Conservation (phyloP, 1,284 basidiomycete species). For the Heterobasidion parviporum region DNA sequence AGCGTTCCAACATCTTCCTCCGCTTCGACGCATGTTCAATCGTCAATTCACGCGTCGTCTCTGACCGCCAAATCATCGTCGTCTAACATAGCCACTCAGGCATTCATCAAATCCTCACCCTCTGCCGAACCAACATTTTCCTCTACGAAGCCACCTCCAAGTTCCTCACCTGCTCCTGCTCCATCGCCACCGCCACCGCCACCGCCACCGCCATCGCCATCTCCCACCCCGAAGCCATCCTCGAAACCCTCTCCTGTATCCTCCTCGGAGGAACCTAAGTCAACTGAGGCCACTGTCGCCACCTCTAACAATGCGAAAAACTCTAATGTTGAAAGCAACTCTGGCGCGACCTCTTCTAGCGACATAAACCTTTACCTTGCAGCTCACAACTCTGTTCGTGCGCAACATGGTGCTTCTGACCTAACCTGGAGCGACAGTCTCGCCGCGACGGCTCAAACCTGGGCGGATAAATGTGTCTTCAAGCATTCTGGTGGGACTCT, state of each 20-base stretch:
- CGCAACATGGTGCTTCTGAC: slow-evolving; percentile 47
- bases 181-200: too few species aligned
- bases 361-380: slow-evolving; percentile 35
- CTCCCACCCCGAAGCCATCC: neutral
- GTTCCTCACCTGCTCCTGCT: too few species aligned
- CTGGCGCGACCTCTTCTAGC: slow-evolving; percentile 15
- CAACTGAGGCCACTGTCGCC: neutral
- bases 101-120: neutral
- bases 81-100: neutral
- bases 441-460: slow-evolving; percentile 49
- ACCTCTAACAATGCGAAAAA: neutral
- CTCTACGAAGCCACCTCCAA: too few species aligned
- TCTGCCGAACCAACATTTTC: neutral
- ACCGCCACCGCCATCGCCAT: neutral
- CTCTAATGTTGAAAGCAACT: neutral
- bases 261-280: too few species aligned
- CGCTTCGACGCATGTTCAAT: too few species aligned
- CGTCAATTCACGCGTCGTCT: neutral
- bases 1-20: too few species aligned
- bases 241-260: too few species aligned
- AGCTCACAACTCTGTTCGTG: slow-evolving; percentile 52
- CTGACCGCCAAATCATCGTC: neutral
- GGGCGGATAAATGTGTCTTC: slow-evolving; percentile 57
- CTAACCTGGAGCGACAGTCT: slow-evolving; percentile 52
- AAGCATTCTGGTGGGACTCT: slow-evolving; percentile 56